Conservation (phyloP, 805 yeast species). For the Grigorovia humatica region DNA sequence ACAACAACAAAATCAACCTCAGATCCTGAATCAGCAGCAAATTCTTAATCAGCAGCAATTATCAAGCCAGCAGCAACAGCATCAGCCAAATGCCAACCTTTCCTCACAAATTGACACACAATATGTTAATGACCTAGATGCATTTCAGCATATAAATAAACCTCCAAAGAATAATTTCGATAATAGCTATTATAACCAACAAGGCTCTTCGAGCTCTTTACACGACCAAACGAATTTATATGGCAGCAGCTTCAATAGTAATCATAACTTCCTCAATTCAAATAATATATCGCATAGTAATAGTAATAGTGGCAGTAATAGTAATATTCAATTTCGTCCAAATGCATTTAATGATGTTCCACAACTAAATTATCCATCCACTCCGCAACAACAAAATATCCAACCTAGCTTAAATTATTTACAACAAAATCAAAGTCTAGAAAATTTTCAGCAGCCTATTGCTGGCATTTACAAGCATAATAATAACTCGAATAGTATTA, state of each 20-base stretch:
- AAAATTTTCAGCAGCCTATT: conserved; percentile 18
- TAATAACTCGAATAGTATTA: conserved; percentile 21
- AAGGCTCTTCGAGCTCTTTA: conserved; percentile 32
- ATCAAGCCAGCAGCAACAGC: not conserved
- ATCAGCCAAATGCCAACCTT: not conserved
- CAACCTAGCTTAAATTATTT: not conserved
- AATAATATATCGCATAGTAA: not conserved
- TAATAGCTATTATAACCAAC: conserved; percentile 29
- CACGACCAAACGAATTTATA: conserved; percentile 17
- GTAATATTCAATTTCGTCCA: conserved; percentile 3
- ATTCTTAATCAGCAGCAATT: not conserved
- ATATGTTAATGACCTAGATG: conserved; percentile 6
- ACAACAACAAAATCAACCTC: not conserved
- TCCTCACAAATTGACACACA: conserved; percentile 5
- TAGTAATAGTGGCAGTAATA: conserved; percentile 3
- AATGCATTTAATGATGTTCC: conserved; percentile 25
- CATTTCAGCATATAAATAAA: conserved; percentile 16
- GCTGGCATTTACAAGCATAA: conserved; percentile 20
- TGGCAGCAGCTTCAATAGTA: not conserved
- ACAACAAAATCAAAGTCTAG: not conserved
- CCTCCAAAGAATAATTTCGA: conserved; percentile 31
- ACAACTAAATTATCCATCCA: conserved; percentile 22
- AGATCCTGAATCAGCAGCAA: not conserved
- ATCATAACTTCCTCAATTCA: not conserved
- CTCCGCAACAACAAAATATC: conserved; percentile 13